Base-by-base conservation (phyloP, 805 yeast species). In the fission yeast (Schizosaccharomyces pombe) region DNA sequence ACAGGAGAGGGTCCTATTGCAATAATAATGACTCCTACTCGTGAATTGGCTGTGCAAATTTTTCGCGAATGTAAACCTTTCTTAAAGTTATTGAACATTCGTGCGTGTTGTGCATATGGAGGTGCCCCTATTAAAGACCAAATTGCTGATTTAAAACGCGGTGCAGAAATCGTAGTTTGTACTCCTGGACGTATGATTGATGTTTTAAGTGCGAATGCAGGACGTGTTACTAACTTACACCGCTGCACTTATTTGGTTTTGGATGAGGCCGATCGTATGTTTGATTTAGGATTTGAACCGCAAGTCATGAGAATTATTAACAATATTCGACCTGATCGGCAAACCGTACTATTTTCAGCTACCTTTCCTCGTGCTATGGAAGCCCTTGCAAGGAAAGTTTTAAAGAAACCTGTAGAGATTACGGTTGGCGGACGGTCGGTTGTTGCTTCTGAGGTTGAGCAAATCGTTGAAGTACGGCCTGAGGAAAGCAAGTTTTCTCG, bases 171-270 rank as follows among this genome's bases (percentile, higher is more conserved):
- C 14, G 70, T 89, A 1, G 86, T 91, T 12, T 94, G 95, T 1
- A 91, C 98, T 0, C 98, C 98, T 0, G 98, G 98, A 0, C 70
- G 98, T 57, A 74, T 91, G 59, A 89, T 91, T 55, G 98, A 91
- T 66, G 68, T 91, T 47, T 67, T 91, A 31, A 78, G 94, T 1
- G 80, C 93, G 2, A 89, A 89, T 63, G 68, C 75, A 39, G 96
- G 96, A 0, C 72, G 85, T 53, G 76, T 86, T 0, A 72, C 82
- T 2, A 79, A 78, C 57, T 69, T 91, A 5, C 68, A 70, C 30
- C 68, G 87, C 47, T 78, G 82, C 4, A 79, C 95, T 0, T 85
- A 80, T 64, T 72, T 85, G n/a, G 93, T 87, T 0, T 68, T 91
- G 57, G 98, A 91, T 64, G 98, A 91, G 63, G 96, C 97, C 1